A percentile compares a stretch with the other conserved stretches of the same genome.
These are phyloP conservation scores for Tricholoma sp. DNA, from an alignment of 768 basidiomycete genomes.

Conservation along the genomic window DNA sequence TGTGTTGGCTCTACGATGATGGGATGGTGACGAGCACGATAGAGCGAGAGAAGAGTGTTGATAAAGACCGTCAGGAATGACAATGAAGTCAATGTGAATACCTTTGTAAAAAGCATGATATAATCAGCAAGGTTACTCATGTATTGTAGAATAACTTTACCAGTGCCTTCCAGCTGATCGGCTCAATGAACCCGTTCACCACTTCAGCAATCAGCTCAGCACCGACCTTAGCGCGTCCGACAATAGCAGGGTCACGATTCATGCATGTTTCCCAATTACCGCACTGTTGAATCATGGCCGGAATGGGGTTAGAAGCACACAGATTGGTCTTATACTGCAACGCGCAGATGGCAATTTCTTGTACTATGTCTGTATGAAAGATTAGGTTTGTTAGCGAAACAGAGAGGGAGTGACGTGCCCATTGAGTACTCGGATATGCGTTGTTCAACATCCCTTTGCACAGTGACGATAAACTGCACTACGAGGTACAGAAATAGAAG, in stretches of 20 bases:
- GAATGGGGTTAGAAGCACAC: constrained; percentile 71
- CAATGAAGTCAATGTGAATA: constrained; percentile 70
- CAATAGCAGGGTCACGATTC: constrained; percentile 87
- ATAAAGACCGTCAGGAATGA: constrained; percentile 76
- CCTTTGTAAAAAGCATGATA: constrained; percentile 32
- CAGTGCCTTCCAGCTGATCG: constrained; percentile 95
- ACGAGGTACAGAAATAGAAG: constrained; percentile 80
- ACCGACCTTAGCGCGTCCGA: constrained; percentile 84
- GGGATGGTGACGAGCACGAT: constrained; percentile 61
- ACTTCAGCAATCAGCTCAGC: constrained; percentile 96
- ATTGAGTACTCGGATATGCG: constrained; percentile 84
- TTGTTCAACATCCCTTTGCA: constrained; percentile 86
- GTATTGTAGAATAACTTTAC: constrained; percentile 39
- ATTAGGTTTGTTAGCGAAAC: neutral
- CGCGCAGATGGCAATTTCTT: constrained; percentile 88
- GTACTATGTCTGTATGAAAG: constrained; percentile 67
- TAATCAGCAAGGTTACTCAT: constrained; percentile 8
- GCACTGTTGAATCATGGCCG: constrained; percentile 86
- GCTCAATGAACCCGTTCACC: constrained; percentile 94
- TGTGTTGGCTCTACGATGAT: constrained; percentile 27
- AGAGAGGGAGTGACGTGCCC: constrained; percentile 44
- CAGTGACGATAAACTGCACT: constrained; percentile 82
- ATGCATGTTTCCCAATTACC: constrained; percentile 90
- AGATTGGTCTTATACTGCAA: constrained; percentile 76
- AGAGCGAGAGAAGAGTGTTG: constrained; percentile 74